These are phyloP conservation scores for Tylopilus orsonianus DNA, from an alignment of 1,284 basidiomycete species.

Conservation along the genomic window DNA sequence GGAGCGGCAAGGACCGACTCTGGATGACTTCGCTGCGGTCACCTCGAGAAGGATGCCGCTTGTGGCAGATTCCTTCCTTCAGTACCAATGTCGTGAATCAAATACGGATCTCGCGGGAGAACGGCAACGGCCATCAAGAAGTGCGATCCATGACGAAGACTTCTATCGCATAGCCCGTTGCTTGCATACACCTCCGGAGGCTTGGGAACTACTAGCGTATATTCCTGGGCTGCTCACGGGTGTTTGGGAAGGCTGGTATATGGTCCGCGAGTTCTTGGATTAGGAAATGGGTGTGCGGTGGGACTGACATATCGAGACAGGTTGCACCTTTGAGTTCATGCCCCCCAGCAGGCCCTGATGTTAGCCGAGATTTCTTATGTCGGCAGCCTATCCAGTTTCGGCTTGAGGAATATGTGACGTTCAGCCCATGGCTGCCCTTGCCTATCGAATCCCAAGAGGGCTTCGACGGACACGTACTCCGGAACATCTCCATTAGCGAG, in stretches of 20 bases:
- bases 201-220: constrained; percentile 35
- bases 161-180: constrained; percentile 38
- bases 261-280: constrained; percentile 40
- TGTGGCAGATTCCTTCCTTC: constrained; percentile 41
- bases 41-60: constrained; percentile 40
- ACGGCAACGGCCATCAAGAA: constrained; percentile 37
- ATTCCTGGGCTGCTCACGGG: constrained; percentile 47
- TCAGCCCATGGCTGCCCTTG: constrained; percentile 33
- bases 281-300: constrained; percentile 8
- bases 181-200: constrained; percentile 19
- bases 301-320: constrained; percentile 25
- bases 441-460: constrained; percentile 25
- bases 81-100: constrained; percentile 32
- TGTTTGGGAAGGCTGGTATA: constrained; percentile 56
- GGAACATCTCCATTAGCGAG: constrained; percentile 24
- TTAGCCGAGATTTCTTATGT: constrained; percentile 32
- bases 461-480: constrained; percentile 30
- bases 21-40: constrained; percentile 45
- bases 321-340: constrained; percentile 29
- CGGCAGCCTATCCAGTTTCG: constrained; percentile 37
- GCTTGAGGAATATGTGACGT: constrained; percentile 33
- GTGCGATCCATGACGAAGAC: constrained; percentile 41
- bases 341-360: constrained; percentile 11
- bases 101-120: constrained; percentile 33
- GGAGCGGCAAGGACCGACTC: constrained; percentile 48